Evolutionary conservation across 1,284 basidiomycete species (phyloP).

Genomic region (Austroboletus novae-zelandiae): DNA sequence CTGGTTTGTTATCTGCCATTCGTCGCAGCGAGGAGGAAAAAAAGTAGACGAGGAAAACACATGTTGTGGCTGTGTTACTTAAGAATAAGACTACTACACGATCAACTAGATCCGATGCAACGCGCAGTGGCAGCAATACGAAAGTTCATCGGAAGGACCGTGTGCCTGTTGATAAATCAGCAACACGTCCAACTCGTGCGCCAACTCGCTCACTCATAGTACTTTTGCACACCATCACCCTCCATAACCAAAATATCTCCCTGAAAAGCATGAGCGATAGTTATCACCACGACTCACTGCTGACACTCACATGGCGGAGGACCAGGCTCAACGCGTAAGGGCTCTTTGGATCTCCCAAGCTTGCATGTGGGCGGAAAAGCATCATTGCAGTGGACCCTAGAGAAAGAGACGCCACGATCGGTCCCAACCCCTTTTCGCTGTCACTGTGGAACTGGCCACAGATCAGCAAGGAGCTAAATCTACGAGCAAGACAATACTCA

Average conservation of each 20-base stretch:
- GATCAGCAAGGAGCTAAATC: conserved; percentile 1
- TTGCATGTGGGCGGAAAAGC: conserved; percentile 60
- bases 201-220: conserved; percentile 57
- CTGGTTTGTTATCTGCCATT: conserved; percentile 10
- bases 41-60: neutral
- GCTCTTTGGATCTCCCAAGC: conserved; percentile 33
- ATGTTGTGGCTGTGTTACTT: conserved; percentile 19
- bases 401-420: conserved; percentile 68
- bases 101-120: conserved; percentile 37
- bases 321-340: conserved; percentile 50
- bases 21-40: neutral
- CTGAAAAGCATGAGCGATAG: conserved; percentile 34
- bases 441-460: conserved; percentile 71
- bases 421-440: conserved; percentile 67
- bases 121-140: conserved; percentile 54
- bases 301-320: conserved; percentile 60
- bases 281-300: neutral
- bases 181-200: neutral
- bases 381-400: conserved; percentile 70
- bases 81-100: neutral
- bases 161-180: conserved; percentile 38
- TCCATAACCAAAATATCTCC: conserved; percentile 78
- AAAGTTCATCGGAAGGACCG: conserved; percentile 50
- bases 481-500: conserved; percentile 36
- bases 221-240: conserved; percentile 59